A percentile compares a stretch with the other conserved stretches of the same genome.
These are phyloP conservation scores for Darksidea phi DNA, from an alignment of 495 filamentous ascomycete species.

Conservation along the genomic window DNA sequence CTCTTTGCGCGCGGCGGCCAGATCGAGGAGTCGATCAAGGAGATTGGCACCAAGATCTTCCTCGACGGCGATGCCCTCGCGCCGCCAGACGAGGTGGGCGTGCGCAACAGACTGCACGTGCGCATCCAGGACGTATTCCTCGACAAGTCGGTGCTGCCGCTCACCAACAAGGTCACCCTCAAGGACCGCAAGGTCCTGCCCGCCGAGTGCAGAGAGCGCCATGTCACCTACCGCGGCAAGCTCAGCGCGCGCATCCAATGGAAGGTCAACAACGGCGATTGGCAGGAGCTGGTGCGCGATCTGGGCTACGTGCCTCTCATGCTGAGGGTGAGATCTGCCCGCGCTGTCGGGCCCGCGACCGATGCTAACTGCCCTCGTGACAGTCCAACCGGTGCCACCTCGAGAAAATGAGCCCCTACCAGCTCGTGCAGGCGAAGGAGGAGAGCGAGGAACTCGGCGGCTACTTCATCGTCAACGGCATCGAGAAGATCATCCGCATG, in stretches of 20 bases:
- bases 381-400: slow-evolving; percentile 89
- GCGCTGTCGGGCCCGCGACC: slow-evolving; percentile 2
- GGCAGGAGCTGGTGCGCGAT: slow-evolving; percentile 74
- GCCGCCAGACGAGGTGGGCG: slow-evolving; percentile 45
- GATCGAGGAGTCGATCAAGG: slow-evolving; percentile 71
- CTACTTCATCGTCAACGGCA: slow-evolving; percentile 94
- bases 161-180: slow-evolving; percentile 74
- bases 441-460: slow-evolving; percentile 91
- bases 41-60: slow-evolving; percentile 86
- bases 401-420: slow-evolving; percentile 74
- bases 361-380: slow-evolving; percentile 20
- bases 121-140: slow-evolving; percentile 74
- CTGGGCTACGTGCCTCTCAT: slow-evolving; percentile 89
- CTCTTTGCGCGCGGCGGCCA: slow-evolving; percentile 70
- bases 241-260: slow-evolving; percentile 77
- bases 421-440: slow-evolving; percentile 81
- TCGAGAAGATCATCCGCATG: slow-evolving; percentile 92
- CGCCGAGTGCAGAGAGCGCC: slow-evolving; percentile 89
- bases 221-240: slow-evolving; percentile 87
- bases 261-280: slow-evolving; percentile 79
- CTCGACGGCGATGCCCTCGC: slow-evolving; percentile 69
- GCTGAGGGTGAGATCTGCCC: slow-evolving; percentile 61
- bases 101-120: slow-evolving; percentile 68
- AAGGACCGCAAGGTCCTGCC: slow-evolving; percentile 80
- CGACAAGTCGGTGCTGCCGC: slow-evolving; percentile 70